A percentile compares a stretch with the other conserved stretches of the same genome.
Conservation (phyloP, 2,329 filamentous ascomycete genomes). For the Penicillium sclerotiorum region DNA sequence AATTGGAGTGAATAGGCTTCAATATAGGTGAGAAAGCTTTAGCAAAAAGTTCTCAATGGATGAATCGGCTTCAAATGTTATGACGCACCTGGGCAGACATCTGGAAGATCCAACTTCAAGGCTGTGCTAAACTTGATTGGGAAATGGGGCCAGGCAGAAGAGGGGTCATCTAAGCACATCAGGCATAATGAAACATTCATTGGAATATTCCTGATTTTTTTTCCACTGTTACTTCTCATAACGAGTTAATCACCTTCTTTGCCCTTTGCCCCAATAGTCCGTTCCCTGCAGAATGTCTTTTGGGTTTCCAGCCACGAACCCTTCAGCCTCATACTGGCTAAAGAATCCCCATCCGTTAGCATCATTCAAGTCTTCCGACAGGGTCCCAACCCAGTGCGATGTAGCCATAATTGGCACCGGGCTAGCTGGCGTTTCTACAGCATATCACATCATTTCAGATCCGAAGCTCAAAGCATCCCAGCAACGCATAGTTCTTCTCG, state of each 20-base stretch:
- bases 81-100: too few relatives aligned
- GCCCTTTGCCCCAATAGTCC: too few relatives aligned
- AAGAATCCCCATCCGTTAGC: neutral
- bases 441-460: conserved; percentile 41
- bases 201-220: too few relatives aligned
- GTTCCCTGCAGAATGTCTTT: neutral
- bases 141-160: neutral
- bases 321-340: neutral
- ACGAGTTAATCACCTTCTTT: neutral
- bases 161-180: neutral
- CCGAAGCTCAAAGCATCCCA: conserved; percentile 9
- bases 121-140: neutral
- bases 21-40: too few relatives aligned
- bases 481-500: conserved; percentile 38
- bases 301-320: conserved; percentile 1
- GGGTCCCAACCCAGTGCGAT: conserved; percentile 32
- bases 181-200: neutral
- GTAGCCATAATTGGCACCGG: conserved; percentile 53
- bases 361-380: conserved; percentile 31
- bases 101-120: too few relatives aligned
- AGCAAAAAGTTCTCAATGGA: too few relatives aligned
- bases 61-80: too few relatives aligned
- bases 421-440: conserved; percentile 47
- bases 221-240: neutral
- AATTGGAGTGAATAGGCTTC: too few relatives aligned